Percentiles rank a stretch among this genome's conserved stretches.
Conservation (phyloP, 768 basidiomycete species). For the Pleurotus tuoliensis region DNA sequence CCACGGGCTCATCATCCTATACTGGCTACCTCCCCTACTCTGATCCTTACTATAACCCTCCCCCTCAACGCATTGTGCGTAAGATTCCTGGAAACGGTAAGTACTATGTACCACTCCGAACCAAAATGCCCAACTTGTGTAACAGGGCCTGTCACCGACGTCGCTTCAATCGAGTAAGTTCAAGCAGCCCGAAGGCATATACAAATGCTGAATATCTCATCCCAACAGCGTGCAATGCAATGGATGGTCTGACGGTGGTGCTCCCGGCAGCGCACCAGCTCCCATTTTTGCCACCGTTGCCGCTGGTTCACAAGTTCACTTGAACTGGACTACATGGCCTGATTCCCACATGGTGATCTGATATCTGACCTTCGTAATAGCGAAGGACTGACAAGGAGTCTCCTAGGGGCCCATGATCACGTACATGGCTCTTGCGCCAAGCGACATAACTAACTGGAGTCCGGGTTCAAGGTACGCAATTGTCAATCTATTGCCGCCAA, state of each 20-base stretch:
- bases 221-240: slow-evolving; percentile 4
- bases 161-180: slow-evolving; percentile 35
- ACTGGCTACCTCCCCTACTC: slow-evolving; percentile 26
- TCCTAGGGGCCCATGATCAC: slow-evolving; percentile 40
- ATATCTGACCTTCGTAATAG: not conserved
- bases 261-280: slow-evolving; percentile 31
- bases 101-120: not conserved
- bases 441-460: slow-evolving; percentile 38
- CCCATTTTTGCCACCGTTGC: slow-evolving; percentile 36
- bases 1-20: slow-evolving; percentile 19
- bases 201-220: not conserved
- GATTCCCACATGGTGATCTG: slow-evolving; percentile 24
- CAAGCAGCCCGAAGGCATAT: not conserved
- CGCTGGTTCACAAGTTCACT: slow-evolving; percentile 32
- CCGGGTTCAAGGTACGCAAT: slow-evolving; percentile 33
- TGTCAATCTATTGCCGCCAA: not conserved
- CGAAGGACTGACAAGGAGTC: not conserved
- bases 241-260: slow-evolving; percentile 5
- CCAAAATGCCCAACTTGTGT: not conserved
- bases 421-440: slow-evolving; percentile 43
- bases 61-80: slow-evolving; percentile 35
- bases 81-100: slow-evolving; percentile 31
- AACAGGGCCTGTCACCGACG: slow-evolving; percentile 32
- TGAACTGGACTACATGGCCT: slow-evolving; percentile 41
- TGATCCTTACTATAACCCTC: slow-evolving; percentile 25